These are phyloP conservation scores for Malus hybrid DNA, from an alignment of 331 rosid species.

Conservation along the genomic window DNA sequence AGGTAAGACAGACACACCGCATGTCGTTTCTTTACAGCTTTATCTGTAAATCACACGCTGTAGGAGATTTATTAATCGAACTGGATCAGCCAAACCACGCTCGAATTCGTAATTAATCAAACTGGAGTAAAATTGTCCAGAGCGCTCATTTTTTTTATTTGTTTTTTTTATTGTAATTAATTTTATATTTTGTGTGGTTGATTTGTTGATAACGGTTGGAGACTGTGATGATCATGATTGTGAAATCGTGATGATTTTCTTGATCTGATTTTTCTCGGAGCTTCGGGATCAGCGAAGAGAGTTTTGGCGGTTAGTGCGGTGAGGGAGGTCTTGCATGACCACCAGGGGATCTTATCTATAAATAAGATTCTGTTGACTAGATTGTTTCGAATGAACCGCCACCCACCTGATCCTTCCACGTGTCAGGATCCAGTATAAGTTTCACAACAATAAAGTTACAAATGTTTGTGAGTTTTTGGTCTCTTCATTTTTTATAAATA, in stretches of 20 bases:
- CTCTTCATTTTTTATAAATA: too few relatives aligned
- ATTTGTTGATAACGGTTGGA: neutral
- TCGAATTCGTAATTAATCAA: neutral
- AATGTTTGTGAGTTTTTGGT: too few relatives aligned
- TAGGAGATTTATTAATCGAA: too few relatives aligned
- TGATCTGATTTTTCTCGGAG: neutral
- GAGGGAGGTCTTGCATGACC: neutral
- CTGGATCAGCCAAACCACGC: neutral
- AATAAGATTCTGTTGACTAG: neutral
- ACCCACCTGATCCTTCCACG: neutral
- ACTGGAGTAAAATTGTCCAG: neutral
- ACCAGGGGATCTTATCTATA: neutral
- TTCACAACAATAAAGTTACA: too few relatives aligned
- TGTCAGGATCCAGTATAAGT: neutral
- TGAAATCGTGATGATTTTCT: neutral
- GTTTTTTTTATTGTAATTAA: neutral
- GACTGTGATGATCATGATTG: neutral
- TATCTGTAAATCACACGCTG: too few relatives aligned
- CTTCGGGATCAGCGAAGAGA: neutral
- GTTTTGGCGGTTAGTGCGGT: neutral
- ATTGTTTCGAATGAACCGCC: neutral
- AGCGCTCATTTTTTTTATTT: neutral
- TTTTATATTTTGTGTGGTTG: neutral
- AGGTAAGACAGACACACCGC: constrained; percentile 38
- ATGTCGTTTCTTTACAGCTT: neutral